Base-by-base conservation (phyloP, 192 early-diverging fungal genomes). In the Linnemannia elongata region DNA sequence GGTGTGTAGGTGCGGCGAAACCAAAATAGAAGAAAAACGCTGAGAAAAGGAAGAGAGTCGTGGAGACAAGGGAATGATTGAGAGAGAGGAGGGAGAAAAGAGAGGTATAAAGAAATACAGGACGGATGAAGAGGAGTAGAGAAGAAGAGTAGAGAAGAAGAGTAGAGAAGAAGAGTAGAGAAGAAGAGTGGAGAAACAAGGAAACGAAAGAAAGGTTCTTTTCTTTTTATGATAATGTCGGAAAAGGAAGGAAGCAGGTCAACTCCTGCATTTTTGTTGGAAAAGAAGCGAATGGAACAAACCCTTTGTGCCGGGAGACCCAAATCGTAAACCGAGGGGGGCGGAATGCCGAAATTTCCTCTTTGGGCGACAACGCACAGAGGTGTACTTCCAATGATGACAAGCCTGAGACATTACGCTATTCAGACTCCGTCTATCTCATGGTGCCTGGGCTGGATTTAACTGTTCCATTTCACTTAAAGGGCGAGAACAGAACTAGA, bases 251-350 rank as follows among this genome's bases (percentile, higher is more conserved):
- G 17, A 52, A 52, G 49, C 17, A 52, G 18, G 0, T 52, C 18
- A 13, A 7, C 44, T 55, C 22, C n/a, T n/a, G n/a, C n/a, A n/a
- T n/a, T n/a, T n/a, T 55, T 55, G 52, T 3, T 60, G n/a, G 55
- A 45, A 71, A n/a, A 55, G 77, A 78, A 78, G 77, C 35, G 20
- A 52, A 71, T 78, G 17, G 77, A 78, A 78, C 60, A 66, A 66
- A 66, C 5, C n/a, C n/a, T n/a, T n/a, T n/a, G 60, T 30, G 60
- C 60, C 60, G 60, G 27, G 24, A 66, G 60, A 38, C 74, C 52
- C 18, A 54, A 33, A 17, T 44, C 57, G 52, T n/a, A 63, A 36
- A 57, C 9, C 49, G 63, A 75, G 27, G 20, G 36, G 44, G 13
- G 24, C 8, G 42, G 24, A 41, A 44, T 69, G 70, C 49, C 69